Evolutionary conservation across 2,329 filamentous ascomycete genomes (phyloP).

Genomic region (Xylaria arbuscula): DNA sequence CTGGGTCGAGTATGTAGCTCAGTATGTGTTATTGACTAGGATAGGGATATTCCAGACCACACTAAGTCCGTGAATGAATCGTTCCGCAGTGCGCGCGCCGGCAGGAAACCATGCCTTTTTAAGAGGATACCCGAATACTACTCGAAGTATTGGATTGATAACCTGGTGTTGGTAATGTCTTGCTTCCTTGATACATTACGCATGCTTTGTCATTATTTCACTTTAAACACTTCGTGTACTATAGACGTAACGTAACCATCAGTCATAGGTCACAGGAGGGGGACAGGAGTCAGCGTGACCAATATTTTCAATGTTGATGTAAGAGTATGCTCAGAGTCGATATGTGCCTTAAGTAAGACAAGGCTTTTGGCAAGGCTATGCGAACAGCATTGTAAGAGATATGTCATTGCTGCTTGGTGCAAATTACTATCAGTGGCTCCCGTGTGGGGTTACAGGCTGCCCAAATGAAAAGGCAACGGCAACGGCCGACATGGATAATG

Average conservation of each 20-base stretch:
- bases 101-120: slow-evolving; percentile 23
- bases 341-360: slow-evolving; percentile 10
- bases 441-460: slow-evolving; percentile 18
- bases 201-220: slow-evolving; percentile 32
- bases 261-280: slow-evolving; percentile 18
- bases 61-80: slow-evolving; percentile 17
- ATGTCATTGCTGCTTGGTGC: slow-evolving; percentile 3
- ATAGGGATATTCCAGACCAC: slow-evolving; percentile 24
- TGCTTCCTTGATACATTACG: slow-evolving; percentile 29
- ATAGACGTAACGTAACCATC: slow-evolving; percentile 6
- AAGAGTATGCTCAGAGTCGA: neutral
- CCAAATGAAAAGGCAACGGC: neutral
- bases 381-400: neutral
- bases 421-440: slow-evolving; percentile 9
- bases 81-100: slow-evolving; percentile 13
- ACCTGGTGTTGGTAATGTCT: neutral
- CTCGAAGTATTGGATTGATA: slow-evolving; percentile 13
- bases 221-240: neutral
- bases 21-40: slow-evolving; percentile 30
- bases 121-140: slow-evolving; percentile 25
- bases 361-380: slow-evolving; percentile 32
- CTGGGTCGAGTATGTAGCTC: slow-evolving; percentile 32
- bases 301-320: neutral
- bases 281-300: neutral
- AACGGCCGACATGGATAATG: neutral